A percentile compares a stretch with the other conserved stretches of the same genome.
Evolutionary conservation across 345 rosid genomes (phyloP).

Genomic region (Lumnitzera littorea): DNA sequence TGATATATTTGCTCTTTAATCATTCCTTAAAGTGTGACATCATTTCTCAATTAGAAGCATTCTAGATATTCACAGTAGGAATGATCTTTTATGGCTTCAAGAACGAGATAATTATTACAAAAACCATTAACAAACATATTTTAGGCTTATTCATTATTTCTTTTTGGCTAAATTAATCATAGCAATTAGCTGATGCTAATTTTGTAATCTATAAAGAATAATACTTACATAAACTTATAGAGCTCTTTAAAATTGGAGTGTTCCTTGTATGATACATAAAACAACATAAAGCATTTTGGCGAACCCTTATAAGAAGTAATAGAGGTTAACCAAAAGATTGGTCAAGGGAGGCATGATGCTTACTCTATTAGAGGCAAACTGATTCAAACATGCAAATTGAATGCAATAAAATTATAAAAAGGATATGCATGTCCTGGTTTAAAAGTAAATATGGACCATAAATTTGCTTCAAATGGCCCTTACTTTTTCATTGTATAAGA

Average conservation of each 20-base stretch:
- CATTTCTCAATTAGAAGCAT: conserved; percentile 53
- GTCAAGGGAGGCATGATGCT: too few species aligned
- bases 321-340: too few species aligned
- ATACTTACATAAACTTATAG: conserved; percentile 65
- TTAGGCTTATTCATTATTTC: background rate
- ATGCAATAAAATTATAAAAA: background rate
- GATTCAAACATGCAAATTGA: background rate
- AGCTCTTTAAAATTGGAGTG: conserved; percentile 77
- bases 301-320: too few species aligned
- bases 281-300: background rate
- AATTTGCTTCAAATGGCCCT: background rate
- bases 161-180: too few species aligned
- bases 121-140: background rate
- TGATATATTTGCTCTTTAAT: conserved; percentile 30
- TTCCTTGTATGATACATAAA: conserved; percentile 64
- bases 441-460: too few species aligned
- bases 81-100: conserved; percentile 64
- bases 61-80: conserved; percentile 64
- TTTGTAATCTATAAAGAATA: background rate
- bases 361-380: too few species aligned
- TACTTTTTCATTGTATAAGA: background rate
- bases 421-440: background rate
- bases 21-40: conserved; percentile 69
- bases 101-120: conserved; percentile 24
- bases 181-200: background rate